phyloP scores from a whole-genome alignment of 2,329 filamentous ascomycete genomes.

The Arthrinium phaeospermum region DNA sequence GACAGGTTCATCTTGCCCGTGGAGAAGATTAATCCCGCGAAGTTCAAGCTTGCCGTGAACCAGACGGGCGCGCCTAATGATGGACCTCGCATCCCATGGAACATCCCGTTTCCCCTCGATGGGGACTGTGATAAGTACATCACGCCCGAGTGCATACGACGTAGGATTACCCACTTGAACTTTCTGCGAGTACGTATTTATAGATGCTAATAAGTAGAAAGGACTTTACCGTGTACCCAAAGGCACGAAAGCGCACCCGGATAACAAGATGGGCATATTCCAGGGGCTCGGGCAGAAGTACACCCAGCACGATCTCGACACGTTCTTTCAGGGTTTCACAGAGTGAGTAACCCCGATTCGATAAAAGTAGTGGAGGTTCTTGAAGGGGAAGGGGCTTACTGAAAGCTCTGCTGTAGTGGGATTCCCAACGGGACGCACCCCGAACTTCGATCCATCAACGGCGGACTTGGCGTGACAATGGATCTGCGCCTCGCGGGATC shows the following conservation, averaged over 20 bases:
- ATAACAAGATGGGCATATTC: slow-evolving; percentile 49
- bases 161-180: slow-evolving; percentile 23
- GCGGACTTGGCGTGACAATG: slow-evolving; percentile 38
- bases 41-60: neutral
- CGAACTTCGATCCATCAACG: slow-evolving; percentile 42
- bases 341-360: slow-evolving; percentile 29
- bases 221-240: slow-evolving; percentile 44
- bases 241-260: slow-evolving; percentile 35
- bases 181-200: neutral
- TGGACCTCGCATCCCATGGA: slow-evolving; percentile 28
- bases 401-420: slow-evolving; percentile 26
- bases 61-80: slow-evolving; percentile 14
- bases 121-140: slow-evolving; percentile 34
- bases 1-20: slow-evolving; percentile 32
- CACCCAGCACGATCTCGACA: slow-evolving; percentile 45
- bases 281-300: slow-evolving; percentile 48
- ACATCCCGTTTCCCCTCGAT: slow-evolving; percentile 28
- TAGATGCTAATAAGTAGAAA: neutral
- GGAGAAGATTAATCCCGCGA: slow-evolving; percentile 19
- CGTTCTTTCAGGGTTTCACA: slow-evolving; percentile 41
- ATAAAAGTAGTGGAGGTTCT: too few relatives aligned
- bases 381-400: too few relatives aligned
- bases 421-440: slow-evolving; percentile 48
- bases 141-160: slow-evolving; percentile 36
- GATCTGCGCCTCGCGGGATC: slow-evolving; percentile 37